Evolutionary conservation across 2,329 filamentous ascomycete genomes (phyloP).

Genomic region (Colletotrichum siamense): DNA sequence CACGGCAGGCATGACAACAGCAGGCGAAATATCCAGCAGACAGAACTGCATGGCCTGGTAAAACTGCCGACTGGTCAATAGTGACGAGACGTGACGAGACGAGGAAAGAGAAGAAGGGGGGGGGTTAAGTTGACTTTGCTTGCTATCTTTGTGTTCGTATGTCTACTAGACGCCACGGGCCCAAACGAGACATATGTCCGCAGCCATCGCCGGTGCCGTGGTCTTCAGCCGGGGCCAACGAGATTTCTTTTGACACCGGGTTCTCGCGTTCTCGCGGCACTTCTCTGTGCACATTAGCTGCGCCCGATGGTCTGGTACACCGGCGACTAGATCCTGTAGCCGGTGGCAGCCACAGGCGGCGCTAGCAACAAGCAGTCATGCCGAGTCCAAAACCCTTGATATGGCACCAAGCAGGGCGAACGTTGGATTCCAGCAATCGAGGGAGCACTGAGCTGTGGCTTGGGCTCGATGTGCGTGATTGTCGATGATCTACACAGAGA

Average conservation of each 20-base stretch:
- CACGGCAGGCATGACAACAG: neutral
- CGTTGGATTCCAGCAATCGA: neutral
- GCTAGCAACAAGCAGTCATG: neutral
- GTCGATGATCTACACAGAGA: neutral
- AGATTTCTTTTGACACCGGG: neutral
- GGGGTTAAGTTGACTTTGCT: neutral
- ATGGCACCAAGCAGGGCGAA: neutral
- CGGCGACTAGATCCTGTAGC: neutral
- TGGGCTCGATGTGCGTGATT: neutral
- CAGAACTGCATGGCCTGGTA: neutral
- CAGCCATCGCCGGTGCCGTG: neutral
- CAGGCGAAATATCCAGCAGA: neutral
- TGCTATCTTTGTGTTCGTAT: neutral
- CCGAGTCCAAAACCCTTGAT: conserved; percentile 3
- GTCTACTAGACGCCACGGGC: neutral
- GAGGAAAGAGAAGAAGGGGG: neutral
- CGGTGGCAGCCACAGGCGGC: neutral
- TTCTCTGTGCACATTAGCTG: neutral
- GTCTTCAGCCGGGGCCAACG: neutral
- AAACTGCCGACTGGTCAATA: neutral
- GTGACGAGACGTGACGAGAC: neutral
- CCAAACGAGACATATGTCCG: neutral
- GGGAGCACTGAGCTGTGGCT: neutral
- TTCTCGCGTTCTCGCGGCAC: neutral
- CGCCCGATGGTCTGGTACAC: conserved; percentile 10